phyloP scores from a whole-genome alignment of 2,329 filamentous ascomycete genomes.

The Venturia aucupariae region DNA sequence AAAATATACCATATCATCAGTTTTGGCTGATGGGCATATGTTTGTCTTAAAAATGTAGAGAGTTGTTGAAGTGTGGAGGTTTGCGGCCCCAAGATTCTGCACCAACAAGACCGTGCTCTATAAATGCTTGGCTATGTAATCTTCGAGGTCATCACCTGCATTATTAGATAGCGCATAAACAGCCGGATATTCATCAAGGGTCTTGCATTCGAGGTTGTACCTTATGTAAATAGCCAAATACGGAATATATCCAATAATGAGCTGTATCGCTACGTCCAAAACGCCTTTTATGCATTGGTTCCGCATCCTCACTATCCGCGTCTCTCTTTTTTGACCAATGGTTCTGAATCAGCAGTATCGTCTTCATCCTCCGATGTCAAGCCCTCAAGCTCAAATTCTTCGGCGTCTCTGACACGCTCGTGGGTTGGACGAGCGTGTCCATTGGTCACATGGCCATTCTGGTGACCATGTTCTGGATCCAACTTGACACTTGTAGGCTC shows the following conservation, averaged over 20 bases:
- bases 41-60: neutral
- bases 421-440: conserved; percentile 42
- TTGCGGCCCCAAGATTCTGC: neutral
- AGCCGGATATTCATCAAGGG: neutral
- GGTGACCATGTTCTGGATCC: conserved; percentile 24
- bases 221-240: neutral
- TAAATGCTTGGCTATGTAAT: no score
- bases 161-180: neutral
- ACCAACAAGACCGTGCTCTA: no score
- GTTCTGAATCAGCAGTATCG: conserved; percentile 6
- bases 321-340: conserved; percentile 9
- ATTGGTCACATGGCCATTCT: conserved; percentile 28
- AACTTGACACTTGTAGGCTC: conserved; percentile 20
- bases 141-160: neutral
- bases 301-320: neutral
- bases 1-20: neutral
- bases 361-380: conserved; percentile 84
- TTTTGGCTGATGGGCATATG: neutral
- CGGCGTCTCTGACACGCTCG: conserved; percentile 62
- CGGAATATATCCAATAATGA: neutral
- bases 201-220: neutral
- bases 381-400: conserved; percentile 89
- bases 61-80: neutral
- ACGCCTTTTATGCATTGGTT: neutral
- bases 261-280: neutral